A percentile compares a stretch with the other conserved stretches of the same genome.
phyloP scores from a whole-genome alignment of 768 basidiomycete species.

The Auricularia sp. region DNA sequence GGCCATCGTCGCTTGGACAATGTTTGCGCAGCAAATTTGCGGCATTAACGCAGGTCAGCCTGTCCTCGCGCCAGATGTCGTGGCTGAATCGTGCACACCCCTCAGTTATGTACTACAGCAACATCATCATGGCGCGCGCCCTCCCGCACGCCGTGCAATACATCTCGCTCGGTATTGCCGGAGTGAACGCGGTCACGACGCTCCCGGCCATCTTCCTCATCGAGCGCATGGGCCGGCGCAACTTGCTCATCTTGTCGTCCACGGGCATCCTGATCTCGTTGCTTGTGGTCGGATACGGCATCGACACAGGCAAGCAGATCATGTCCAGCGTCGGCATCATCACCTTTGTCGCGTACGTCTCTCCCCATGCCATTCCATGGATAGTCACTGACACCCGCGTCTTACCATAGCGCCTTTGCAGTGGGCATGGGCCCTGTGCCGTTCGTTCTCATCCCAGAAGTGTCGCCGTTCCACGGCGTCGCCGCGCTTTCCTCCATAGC shows the following conservation, averaged over 20 bases:
- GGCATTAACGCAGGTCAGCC: conserved; percentile 41
- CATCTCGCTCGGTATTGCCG: conserved; percentile 73
- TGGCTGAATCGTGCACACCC: background rate
- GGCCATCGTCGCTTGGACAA: conserved; percentile 55
- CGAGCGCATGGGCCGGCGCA: conserved; percentile 70
- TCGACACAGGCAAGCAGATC: conserved; percentile 49
- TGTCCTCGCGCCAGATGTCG: background rate
- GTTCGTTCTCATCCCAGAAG: conserved; percentile 85
- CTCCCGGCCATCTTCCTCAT: conserved; percentile 83
- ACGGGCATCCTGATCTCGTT: conserved; percentile 58
- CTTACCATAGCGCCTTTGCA: conserved; percentile 61
- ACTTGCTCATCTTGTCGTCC: conserved; percentile 58
- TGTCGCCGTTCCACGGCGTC: conserved; percentile 56
- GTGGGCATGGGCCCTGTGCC: conserved; percentile 87
- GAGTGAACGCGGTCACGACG: conserved; percentile 60
- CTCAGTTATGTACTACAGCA: conserved; percentile 83
- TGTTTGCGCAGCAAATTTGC: conserved; percentile 72
- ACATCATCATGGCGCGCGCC: conserved; percentile 71
- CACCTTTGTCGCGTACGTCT: conserved; percentile 65
- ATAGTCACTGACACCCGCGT: background rate
- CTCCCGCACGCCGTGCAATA: conserved; percentile 73
- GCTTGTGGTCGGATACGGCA: conserved; percentile 55
- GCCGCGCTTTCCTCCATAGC: conserved; percentile 21
- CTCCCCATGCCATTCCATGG: background rate
- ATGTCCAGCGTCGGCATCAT: conserved; percentile 67